phyloP scores from a whole-genome alignment of 108 stramenopile species.

The Pseudonitzschia multiseries region DNA sequence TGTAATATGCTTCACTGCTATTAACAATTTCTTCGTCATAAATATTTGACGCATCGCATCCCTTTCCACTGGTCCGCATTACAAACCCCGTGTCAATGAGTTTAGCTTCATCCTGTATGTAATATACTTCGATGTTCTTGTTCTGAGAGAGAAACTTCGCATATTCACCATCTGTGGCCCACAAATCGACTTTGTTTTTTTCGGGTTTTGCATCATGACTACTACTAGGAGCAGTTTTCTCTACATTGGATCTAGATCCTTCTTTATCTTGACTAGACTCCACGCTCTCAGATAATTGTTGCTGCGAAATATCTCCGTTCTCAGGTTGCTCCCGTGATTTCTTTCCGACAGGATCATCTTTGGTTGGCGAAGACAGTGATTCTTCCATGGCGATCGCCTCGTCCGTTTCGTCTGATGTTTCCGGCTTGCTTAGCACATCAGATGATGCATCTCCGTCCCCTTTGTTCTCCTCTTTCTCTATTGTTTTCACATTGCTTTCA shows the following conservation, averaged over 20 bases:
- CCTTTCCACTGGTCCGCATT: constrained; percentile 63
- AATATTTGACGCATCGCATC: constrained; percentile 85
- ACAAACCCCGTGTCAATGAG: constrained; percentile 63
- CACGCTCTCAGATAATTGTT: not conserved
- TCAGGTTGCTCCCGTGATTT: not conserved
- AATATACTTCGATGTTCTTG: constrained; percentile 52
- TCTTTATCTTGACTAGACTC: not conserved
- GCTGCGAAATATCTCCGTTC: not conserved
- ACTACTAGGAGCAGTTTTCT: not conserved
- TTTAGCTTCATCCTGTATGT: constrained; percentile 55
- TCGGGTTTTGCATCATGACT: not conserved
- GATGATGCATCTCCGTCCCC: not conserved
- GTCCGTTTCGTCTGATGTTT: not conserved
- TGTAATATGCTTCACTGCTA: constrained; percentile 66
- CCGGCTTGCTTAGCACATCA: not conserved
- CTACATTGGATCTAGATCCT: not conserved
- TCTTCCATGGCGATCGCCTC: not conserved
- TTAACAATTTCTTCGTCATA: constrained; percentile 80
- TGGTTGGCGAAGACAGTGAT: not conserved
- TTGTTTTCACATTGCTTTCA: not conserved
- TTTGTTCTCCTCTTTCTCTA: not conserved
- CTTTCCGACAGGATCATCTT: not conserved
- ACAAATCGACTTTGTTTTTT: constrained; percentile 41
- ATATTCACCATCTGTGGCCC: constrained; percentile 59
- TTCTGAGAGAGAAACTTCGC: constrained; percentile 42